Evolutionary conservation across 345 rosid genomes (phyloP).

Genomic region (Firmiana major): DNA sequence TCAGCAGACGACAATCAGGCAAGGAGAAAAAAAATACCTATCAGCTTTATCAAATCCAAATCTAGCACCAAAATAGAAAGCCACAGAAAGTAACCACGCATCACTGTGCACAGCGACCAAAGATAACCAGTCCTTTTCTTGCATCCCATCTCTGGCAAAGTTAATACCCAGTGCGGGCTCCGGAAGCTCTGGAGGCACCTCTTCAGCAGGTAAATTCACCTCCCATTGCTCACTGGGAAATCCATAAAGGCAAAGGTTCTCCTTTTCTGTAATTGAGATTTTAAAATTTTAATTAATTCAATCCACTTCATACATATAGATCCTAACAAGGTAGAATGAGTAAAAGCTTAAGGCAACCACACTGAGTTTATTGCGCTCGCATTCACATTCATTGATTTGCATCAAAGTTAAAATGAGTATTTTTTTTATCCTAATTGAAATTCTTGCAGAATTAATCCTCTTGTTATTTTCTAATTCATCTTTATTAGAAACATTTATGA

Average conservation of each 20-base stretch:
- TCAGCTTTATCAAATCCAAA: conserved; percentile 87
- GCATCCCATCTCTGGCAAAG: conserved; percentile 95
- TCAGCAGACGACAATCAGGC: background rate
- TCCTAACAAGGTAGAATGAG: background rate
- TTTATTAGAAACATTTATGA: background rate
- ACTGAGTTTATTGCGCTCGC: background rate
- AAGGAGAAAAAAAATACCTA: conserved; percentile 48
- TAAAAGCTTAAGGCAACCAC: background rate
- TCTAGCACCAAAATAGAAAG: conserved; percentile 88
- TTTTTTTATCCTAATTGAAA: background rate
- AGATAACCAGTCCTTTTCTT: conserved; percentile 83
- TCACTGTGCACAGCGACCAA: conserved; percentile 80
- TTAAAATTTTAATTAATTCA: background rate
- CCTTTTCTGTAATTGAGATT: conserved; percentile 53
- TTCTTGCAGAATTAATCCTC: background rate
- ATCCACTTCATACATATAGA: background rate
- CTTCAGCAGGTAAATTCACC: conserved; percentile 91
- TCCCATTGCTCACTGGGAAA: conserved; percentile 86
- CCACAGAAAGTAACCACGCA: conserved; percentile 86
- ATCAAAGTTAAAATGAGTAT: background rate
- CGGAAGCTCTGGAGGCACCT: conserved; percentile 94
- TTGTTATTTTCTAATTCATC: background rate
- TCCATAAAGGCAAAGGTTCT: conserved; percentile 85
- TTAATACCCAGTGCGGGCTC: conserved; percentile 94
- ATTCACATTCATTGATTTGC: background rate